Percentiles rank a stretch among this genome's conserved stretches.
phyloP scores from a whole-genome alignment of 1,284 basidiomycete genomes.

The Earliella scabrosa region DNA sequence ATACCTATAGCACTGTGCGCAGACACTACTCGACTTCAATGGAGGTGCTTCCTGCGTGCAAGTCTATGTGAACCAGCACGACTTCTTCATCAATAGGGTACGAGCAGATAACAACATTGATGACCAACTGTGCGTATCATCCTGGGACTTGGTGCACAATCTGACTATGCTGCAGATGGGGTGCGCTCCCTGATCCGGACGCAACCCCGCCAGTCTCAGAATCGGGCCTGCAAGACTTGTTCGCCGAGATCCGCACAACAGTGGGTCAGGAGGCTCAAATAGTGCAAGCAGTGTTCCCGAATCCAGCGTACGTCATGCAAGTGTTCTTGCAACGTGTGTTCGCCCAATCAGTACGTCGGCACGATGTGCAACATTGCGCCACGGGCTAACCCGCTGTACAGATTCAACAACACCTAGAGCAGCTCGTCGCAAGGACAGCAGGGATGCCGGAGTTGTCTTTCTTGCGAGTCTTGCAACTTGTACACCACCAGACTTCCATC shows the following conservation, averaged over 20 bases:
- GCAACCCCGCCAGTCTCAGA: conserved; percentile 81
- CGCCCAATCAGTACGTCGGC: conserved; percentile 85
- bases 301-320: conserved; percentile 97
- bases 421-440: conserved; percentile 75
- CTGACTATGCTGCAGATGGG: conserved; percentile 67
- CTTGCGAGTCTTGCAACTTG: conserved; percentile 88
- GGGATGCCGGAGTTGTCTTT: conserved; percentile 88
- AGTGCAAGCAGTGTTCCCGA: conserved; percentile 98
- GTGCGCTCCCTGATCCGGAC: conserved; percentile 79
- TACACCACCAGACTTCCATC: conserved; percentile 79
- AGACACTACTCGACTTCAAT: conserved; percentile 97
- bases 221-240: conserved; percentile 79
- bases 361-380: not conserved
- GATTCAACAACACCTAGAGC: conserved; percentile 96
- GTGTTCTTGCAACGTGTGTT: conserved; percentile 98
- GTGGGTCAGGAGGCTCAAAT: conserved; percentile 98
- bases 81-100: conserved; percentile 96
- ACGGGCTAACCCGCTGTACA: conserved; percentile 36
- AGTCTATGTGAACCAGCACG: conserved; percentile 99
- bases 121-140: conserved; percentile 62
- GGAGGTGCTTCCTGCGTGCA: conserved; percentile 97
- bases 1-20: conserved; percentile 85
- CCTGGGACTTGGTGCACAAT: not conserved
- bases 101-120: conserved; percentile 62
- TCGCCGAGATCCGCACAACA: conserved; percentile 88